Evolutionary conservation across 371 early-diverging fungal genomes (phyloP).

Genomic region (Zopfochytrium polystomum): DNA sequence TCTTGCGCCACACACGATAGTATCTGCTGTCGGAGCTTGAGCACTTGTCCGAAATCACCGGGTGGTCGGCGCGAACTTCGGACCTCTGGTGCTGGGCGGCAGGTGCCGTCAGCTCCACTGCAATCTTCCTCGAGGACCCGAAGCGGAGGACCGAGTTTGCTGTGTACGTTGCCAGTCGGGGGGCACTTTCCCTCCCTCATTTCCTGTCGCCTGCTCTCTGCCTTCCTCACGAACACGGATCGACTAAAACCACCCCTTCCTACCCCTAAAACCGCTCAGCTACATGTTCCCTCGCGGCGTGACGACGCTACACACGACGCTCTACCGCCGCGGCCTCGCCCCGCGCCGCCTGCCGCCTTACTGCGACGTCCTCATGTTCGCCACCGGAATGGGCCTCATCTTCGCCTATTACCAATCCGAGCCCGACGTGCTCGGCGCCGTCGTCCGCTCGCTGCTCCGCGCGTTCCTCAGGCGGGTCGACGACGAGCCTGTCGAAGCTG

Average conservation of each 20-base stretch:
- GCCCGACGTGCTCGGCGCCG: conserved; percentile 36
- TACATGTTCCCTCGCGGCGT: conserved; percentile 48
- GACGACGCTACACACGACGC: conserved; percentile 34
- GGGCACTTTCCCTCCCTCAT: conserved; percentile 51
- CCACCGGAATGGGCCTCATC: conserved; percentile 21
- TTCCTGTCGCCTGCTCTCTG: conserved; percentile 40
- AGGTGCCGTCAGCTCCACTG: conserved; percentile 53
- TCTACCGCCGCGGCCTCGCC: conserved; percentile 32
- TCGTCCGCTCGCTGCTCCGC: conserved; percentile 40
- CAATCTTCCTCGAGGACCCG: conserved; percentile 69
- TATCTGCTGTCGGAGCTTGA: too few species aligned
- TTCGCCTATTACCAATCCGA: conserved; percentile 38
- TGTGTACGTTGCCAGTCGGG: conserved; percentile 37
- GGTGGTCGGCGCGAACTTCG: neutral
- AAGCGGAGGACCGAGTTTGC: conserved; percentile 65
- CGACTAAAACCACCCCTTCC: too few species aligned
- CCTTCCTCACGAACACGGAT: too few species aligned
- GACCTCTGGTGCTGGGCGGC: conserved; percentile 48
- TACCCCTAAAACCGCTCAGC: too few species aligned
- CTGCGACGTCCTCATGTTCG: conserved; percentile 36
- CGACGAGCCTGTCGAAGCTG: too few species aligned
- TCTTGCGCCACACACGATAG: too few species aligned
- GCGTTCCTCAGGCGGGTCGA: too few species aligned
- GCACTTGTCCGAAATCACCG: neutral
- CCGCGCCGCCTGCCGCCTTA: conserved; percentile 25